Evolutionary conservation across 306 rosid genomes (phyloP).

Genomic region (Ammopiptanthus mongolicus): DNA sequence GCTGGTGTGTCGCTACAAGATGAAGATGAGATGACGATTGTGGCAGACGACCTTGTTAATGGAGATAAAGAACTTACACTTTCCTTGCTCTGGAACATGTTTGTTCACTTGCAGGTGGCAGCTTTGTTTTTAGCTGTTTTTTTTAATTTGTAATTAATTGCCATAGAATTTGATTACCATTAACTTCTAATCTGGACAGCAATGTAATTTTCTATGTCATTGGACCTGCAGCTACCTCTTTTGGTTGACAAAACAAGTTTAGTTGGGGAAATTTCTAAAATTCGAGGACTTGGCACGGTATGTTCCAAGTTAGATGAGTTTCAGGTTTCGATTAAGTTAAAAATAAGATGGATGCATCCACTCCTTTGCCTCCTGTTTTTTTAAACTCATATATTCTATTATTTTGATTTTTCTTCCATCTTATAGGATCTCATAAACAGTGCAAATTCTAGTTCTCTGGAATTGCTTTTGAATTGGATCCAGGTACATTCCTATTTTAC

Average conservation of each 20-base stretch:
- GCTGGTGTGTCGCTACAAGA: conserved; percentile 69
- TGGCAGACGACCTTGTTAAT: conserved; percentile 59
- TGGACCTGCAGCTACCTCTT: conserved; percentile 77
- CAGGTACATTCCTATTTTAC: conserved; percentile 49
- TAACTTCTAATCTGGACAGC: background rate
- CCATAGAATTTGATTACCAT: background rate
- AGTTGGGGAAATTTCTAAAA: conserved; percentile 64
- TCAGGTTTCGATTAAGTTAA: background rate
- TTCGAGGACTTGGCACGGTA: conserved; percentile 58
- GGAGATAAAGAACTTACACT: conserved; percentile 83
- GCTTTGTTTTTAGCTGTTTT: conserved; percentile 8
- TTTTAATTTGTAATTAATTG: background rate
- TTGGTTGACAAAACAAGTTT: conserved; percentile 67
- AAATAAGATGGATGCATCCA: background rate
- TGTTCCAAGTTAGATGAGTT: conserved; percentile 11
- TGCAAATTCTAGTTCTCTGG: conserved; percentile 51
- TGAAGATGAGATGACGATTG: conserved; percentile 64
- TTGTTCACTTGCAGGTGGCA: conserved; percentile 76
- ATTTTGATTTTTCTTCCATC: conserved; percentile 12
- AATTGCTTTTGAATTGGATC: conserved; percentile 76
- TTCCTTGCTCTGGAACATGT: conserved; percentile 85
- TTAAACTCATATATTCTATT: background rate
- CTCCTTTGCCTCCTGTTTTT: background rate
- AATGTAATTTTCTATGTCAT: conserved; percentile 3
- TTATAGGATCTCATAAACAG: conserved; percentile 43